Evolutionary conservation across 2,329 filamentous ascomycete species (phyloP).

Genomic region (Cercospora sesami): DNA sequence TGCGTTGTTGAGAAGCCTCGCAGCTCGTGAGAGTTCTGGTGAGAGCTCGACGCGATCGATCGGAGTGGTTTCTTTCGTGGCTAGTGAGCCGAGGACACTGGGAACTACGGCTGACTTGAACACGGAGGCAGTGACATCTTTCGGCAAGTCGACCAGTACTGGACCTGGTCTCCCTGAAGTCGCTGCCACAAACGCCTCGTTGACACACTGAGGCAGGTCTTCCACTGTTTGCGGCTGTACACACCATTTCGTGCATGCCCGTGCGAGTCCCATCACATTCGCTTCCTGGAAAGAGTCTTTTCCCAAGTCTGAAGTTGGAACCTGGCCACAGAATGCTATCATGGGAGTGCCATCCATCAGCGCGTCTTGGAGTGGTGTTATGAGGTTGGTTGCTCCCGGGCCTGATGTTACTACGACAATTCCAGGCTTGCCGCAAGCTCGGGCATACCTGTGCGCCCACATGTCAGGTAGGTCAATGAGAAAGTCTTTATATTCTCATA

Average conservation of each 20-base stretch:
- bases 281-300: conserved; percentile 96
- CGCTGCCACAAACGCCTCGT: not conserved
- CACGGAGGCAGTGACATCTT: not conserved
- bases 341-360: conserved; percentile 91
- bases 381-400: conserved; percentile 71
- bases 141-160: not conserved
- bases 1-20: not conserved
- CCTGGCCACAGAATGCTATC: conserved; percentile 93
- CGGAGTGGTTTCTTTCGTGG: not conserved
- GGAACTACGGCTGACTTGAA: not conserved
- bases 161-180: not conserved
- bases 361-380: conserved; percentile 94
- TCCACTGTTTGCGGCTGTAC: not conserved
- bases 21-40: not conserved
- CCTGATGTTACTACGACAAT: not conserved
- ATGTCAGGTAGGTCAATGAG: not conserved
- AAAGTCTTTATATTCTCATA: not conserved
- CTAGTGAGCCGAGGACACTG: not conserved
- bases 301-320: conserved; percentile 82
- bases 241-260: not conserved
- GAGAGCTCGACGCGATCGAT: not conserved
- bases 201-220: not conserved
- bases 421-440: not conserved
- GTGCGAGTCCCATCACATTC: conserved; percentile 79
- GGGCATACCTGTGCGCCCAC: not conserved